Evolutionary conservation across 1,284 basidiomycete genomes (phyloP).

Genomic region (Acaromyces ingoldii): DNA sequence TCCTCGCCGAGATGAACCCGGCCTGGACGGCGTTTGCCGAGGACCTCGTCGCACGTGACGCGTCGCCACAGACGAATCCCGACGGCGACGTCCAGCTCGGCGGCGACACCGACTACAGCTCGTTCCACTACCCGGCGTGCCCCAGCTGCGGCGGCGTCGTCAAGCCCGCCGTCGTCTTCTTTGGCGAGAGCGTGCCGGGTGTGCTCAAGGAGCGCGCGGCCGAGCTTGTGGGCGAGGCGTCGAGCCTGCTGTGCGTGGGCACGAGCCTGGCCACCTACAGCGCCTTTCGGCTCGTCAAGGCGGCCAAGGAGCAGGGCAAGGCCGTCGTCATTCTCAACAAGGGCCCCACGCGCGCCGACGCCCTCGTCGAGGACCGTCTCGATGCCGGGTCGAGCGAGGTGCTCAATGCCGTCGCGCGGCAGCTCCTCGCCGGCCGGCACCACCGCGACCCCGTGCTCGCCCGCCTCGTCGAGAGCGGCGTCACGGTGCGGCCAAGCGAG

Average conservation of each 20-base stretch:
- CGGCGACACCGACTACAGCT: conserved; percentile 40
- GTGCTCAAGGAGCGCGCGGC: conserved; percentile 26
- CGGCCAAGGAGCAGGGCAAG: conserved; percentile 31
- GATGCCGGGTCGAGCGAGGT: conserved; percentile 42
- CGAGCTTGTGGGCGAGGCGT: conserved; percentile 24
- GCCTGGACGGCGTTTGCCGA: conserved; percentile 38
- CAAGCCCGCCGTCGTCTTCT: conserved; percentile 49
- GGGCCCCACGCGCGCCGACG: conserved; percentile 46
- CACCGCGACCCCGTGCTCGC: conserved; percentile 25
- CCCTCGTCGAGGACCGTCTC: conserved; percentile 32
- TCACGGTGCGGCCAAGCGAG: conserved; percentile 4
- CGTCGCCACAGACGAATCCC: conserved; percentile 46
- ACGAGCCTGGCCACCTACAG: conserved; percentile 49
- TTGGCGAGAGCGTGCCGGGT: conserved; percentile 47
- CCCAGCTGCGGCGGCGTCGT: conserved; percentile 48
- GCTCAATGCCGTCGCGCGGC: conserved; percentile 19
- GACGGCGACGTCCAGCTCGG: conserved; percentile 49
- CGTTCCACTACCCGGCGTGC: conserved; percentile 45
- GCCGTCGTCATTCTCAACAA: conserved; percentile 41
- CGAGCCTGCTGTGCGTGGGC: conserved; percentile 39
- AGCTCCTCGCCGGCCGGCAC: conserved; percentile 12
- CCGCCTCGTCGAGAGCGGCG: conserved; percentile 24
- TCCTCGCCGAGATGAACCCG: conserved; percentile 41
- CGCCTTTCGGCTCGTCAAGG: conserved; percentile 44
- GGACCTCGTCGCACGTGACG: conserved; percentile 27